These are phyloP conservation scores for Allomyces arbusculus DNA, from an alignment of 192 early-diverging fungal genomes.

Conservation along the genomic window DNA sequence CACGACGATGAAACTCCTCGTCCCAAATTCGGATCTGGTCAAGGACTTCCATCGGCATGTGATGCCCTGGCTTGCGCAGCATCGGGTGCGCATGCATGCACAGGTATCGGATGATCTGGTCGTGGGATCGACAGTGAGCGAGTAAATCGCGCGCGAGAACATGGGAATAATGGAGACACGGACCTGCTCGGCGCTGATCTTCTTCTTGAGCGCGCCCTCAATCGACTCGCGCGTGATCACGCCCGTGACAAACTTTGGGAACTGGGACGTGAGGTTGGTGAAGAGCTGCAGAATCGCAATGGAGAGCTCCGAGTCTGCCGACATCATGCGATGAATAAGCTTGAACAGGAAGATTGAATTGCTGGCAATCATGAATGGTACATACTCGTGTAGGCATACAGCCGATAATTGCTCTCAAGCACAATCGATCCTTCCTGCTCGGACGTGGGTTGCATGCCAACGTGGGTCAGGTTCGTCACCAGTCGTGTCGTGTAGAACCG, in stretches of 20 bases:
- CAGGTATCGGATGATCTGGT: constrained; percentile 70
- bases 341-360: background rate
- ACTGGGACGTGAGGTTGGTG: constrained; percentile 57
- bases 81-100: constrained; percentile 80
- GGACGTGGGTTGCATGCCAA: background rate
- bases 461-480: constrained; percentile 71
- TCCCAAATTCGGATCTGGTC: constrained; percentile 96
- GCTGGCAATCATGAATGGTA: too few species aligned
- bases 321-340: background rate
- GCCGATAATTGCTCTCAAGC: constrained; percentile 79
- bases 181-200: constrained; percentile 80
- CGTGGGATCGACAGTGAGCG: background rate
- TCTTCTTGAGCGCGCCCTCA: constrained; percentile 55
- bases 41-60: constrained; percentile 63
- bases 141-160: too few species aligned
- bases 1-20: too few species aligned
- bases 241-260: constrained; percentile 81
- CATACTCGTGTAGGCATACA: constrained; percentile 89
- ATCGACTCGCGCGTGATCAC: constrained; percentile 70
- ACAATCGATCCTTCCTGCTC: constrained; percentile 63
- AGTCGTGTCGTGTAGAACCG: constrained; percentile 82
- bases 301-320: constrained; percentile 27
- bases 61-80: constrained; percentile 63
- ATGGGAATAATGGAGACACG: too few species aligned
- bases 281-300: constrained; percentile 84